phyloP scores from a whole-genome alignment of 805 yeast species.

The Candida sanyiensis region DNA sequence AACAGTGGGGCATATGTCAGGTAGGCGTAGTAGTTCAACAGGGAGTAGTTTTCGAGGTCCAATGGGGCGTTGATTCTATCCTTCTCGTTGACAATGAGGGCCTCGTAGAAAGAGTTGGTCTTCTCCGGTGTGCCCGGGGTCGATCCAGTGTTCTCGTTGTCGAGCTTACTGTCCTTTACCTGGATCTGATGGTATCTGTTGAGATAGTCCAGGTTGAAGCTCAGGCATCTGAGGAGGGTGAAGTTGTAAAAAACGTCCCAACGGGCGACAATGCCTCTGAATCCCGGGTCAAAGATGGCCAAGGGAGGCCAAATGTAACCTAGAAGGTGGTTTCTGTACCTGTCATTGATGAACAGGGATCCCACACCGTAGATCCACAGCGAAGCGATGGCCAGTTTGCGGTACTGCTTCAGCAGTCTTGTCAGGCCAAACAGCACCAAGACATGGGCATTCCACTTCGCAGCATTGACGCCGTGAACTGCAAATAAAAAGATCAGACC shows the following conservation, averaged over 20 bases:
- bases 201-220: constrained; percentile 74
- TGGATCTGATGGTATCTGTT: constrained; percentile 31
- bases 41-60: constrained; percentile 52
- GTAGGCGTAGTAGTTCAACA: constrained; percentile 69
- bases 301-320: constrained; percentile 38
- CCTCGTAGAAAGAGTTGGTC: constrained; percentile 11
- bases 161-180: constrained; percentile 12
- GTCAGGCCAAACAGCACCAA: constrained; percentile 47
- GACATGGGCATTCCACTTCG: constrained; percentile 58
- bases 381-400: constrained; percentile 34
- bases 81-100: constrained; percentile 44
- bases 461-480: constrained; percentile 73
- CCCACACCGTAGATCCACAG: constrained; percentile 81
- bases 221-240: constrained; percentile 75
- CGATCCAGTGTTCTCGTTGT: constrained; percentile 21
- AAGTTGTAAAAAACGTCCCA: constrained; percentile 98
- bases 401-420: constrained; percentile 28
- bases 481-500: constrained; percentile 63
- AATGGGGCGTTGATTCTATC: constrained; percentile 62
- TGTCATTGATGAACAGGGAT: constrained; percentile 73
- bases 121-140: constrained; percentile 17
- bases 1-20: constrained; percentile 81
- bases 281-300: constrained; percentile 52
- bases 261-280: constrained; percentile 71
- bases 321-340: constrained; percentile 47